These are phyloP conservation scores for Neonectria punicea DNA, from an alignment of 2,329 filamentous ascomycete species.

Conservation along the genomic window DNA sequence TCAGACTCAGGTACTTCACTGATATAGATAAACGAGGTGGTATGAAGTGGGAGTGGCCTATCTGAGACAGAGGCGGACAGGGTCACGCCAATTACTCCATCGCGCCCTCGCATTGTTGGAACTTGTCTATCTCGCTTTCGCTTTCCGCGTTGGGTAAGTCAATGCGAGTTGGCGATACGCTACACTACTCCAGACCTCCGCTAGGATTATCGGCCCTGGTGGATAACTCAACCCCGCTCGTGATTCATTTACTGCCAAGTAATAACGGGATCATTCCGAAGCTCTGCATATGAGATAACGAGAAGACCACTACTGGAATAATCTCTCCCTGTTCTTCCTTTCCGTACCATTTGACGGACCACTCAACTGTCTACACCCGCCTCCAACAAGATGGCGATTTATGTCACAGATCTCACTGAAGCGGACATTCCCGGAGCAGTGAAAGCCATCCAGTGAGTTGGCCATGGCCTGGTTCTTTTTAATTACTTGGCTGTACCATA, in stretches of 20 bases:
- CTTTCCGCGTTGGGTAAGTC: conserved; percentile 12
- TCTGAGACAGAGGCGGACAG: not conserved
- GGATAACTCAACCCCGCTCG: not conserved
- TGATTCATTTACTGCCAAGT: not conserved
- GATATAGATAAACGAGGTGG: not conserved
- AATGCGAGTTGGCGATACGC: conserved; percentile 5
- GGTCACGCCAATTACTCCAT: not conserved
- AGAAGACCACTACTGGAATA: not conserved
- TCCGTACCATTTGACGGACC: not conserved
- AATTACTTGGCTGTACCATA: not conserved
- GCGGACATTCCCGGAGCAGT: conserved; percentile 72
- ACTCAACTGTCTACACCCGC: not conserved
- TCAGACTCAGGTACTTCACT: not conserved
- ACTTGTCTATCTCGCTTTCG: conserved; percentile 3
- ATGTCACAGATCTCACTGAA: conserved; percentile 65
- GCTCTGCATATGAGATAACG: not conserved
- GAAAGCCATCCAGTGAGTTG: conserved; percentile 66
- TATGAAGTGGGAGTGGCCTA: not conserved
- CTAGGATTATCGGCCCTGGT: not conserved
- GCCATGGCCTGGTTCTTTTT: not conserved
- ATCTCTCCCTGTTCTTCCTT: not conserved
- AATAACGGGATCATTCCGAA: not conserved
- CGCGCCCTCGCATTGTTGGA: not conserved
- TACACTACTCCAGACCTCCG: not conserved
- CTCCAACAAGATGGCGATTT: conserved; percentile 56